Base-by-base conservation (phyloP, 2,329 filamentous ascomycete genomes). In the Neopestalotiopsis clavispora region DNA sequence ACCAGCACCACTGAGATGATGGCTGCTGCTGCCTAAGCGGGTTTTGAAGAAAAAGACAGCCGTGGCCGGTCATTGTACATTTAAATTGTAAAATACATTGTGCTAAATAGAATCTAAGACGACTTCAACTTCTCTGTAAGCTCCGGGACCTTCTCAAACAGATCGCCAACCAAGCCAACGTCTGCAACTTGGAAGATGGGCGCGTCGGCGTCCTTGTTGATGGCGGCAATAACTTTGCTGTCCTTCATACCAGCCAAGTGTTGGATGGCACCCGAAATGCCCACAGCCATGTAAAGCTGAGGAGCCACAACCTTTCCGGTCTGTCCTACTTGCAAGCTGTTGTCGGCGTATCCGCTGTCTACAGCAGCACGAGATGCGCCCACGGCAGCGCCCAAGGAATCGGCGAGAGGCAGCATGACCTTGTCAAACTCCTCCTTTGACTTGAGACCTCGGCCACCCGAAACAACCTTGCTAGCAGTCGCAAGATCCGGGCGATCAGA, bases 241-340 rank as follows among this genome's bases (percentile, higher is more conserved):
- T 99, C 96, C 88, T 99, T 99, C 96, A 99, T 99, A 79, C 96
- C 96, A 40, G 96, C 96, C 82, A 99, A 83, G 86, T 99, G 96
- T 84, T 99, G 96, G 75, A 99, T 99, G 28, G 96, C 96, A 67
- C 96, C 96, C 9, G 94, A 97, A 75, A 99, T 98, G 78, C 96
- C 96, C 13, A 95, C 95, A 67, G 94, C 97, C 74, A 99, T 87
- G 80, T 99, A 99, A 70, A 99, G 85, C 81, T 99, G 92, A 69
- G 96, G 96, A 61, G 96, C 96, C 67, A 99, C 95, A 71, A 98
- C 97, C 89, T 99, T 99, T 77, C 96, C 96, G 14, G 96, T 99
- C 86, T 99, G 96, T 60, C 96, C 96, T 73, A 99, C 95, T 84
- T 99, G 96, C 75, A 99, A 85, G 81, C 94, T 97, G 87, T 99